phyloP scores from a whole-genome alignment of 2,329 filamentous ascomycete species.

The Paecilomyces niveus region DNA sequence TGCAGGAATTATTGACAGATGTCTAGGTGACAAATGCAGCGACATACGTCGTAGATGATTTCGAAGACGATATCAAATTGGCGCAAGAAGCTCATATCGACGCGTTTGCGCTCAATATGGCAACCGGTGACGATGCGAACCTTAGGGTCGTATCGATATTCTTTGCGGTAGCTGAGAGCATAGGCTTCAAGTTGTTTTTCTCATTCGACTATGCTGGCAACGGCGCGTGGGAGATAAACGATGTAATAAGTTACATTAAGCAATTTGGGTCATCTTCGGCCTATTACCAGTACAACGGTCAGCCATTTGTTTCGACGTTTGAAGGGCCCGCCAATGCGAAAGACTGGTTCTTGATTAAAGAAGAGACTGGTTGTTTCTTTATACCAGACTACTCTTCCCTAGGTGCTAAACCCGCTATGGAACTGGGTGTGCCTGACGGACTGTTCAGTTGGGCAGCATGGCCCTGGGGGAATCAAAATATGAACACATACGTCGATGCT shows the following conservation, averaged over 20 bases:
- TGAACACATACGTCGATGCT: neutral
- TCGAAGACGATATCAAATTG: conserved; percentile 21
- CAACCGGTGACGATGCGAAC: conserved; percentile 18
- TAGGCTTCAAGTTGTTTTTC: conserved; percentile 28
- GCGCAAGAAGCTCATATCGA: conserved; percentile 33
- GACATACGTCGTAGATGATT: neutral
- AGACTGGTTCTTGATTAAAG: conserved; percentile 32
- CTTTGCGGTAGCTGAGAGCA: conserved; percentile 17
- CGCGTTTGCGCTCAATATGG: conserved; percentile 36
- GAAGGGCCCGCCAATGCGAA: conserved; percentile 36
- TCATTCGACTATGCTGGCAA: conserved; percentile 31
- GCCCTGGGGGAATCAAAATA: neutral
- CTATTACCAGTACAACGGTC: conserved; percentile 21
- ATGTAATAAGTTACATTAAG: conserved; percentile 18
- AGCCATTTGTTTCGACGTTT: conserved; percentile 36
- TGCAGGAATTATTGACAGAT: neutral
- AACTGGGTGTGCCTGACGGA: neutral
- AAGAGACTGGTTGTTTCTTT: neutral
- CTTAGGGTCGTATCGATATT: conserved; percentile 12
- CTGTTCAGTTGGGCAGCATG: neutral
- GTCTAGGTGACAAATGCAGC: neutral
- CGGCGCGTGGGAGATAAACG: conserved; percentile 21
- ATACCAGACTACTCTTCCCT: neutral
- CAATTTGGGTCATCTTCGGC: conserved; percentile 16
- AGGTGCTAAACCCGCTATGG: neutral